These are phyloP conservation scores for Plantago major DNA, from an alignment of 257 asterid species.

Conservation along the genomic window DNA sequence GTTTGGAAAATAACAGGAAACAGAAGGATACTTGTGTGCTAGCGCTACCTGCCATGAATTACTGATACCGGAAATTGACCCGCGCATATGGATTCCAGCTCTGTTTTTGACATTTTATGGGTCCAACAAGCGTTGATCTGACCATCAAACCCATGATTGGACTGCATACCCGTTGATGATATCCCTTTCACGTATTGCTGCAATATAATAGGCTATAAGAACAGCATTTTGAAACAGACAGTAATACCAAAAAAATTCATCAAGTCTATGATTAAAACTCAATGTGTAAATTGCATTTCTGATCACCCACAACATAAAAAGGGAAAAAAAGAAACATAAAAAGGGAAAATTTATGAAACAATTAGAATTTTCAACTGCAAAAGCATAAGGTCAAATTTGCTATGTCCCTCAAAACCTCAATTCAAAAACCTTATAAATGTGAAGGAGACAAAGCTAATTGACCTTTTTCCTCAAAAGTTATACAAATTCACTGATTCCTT, in stretches of 20 bases:
- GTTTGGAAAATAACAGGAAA: not conserved
- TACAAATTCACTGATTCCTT: constrained; percentile 22
- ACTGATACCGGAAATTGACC: constrained; percentile 80
- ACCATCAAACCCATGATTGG: constrained; percentile 84
- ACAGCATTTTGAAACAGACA: not conserved
- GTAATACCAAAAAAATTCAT: not conserved
- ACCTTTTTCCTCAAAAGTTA: too few species aligned
- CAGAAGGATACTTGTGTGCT: constrained; percentile 6
- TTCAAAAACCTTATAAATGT: too few species aligned
- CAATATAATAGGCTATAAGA: constrained; percentile 15
- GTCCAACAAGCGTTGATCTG: constrained; percentile 98
- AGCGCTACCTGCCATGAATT: constrained; percentile 85
- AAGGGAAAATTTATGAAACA: too few species aligned
- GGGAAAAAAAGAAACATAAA: too few species aligned
- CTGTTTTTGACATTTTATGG: constrained; percentile 59
- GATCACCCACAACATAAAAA: too few species aligned
- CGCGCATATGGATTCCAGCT: constrained; percentile 59
- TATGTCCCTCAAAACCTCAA: too few species aligned
- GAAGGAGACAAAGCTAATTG: too few species aligned
- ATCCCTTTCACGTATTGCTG: constrained; percentile 93
- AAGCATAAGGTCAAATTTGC: too few species aligned
- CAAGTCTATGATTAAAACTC: too few species aligned
- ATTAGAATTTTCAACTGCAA: too few species aligned
- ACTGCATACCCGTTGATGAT: constrained; percentile 88
- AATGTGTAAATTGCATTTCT: too few species aligned